These are phyloP conservation scores for Fusarium sp. DNA, from an alignment of 2,329 filamentous ascomycete species.

Conservation along the genomic window DNA sequence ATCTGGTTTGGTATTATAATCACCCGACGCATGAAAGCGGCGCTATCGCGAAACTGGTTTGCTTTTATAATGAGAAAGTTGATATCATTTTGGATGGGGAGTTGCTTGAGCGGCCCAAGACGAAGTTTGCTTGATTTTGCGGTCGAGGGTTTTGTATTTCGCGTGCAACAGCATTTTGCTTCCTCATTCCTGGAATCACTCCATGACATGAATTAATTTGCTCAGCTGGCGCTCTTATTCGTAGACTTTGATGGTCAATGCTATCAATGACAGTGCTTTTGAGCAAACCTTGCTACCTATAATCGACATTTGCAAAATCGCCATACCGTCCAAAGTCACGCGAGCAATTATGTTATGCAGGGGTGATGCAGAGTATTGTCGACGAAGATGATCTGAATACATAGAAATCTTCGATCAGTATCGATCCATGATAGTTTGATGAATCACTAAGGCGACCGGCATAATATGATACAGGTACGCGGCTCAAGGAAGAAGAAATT, in stretches of 20 bases:
- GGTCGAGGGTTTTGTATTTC: not conserved
- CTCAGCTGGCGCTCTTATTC: no score
- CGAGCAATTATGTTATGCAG: not conserved
- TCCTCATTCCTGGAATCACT: not conserved
- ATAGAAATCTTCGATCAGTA: not conserved
- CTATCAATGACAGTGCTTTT: no score
- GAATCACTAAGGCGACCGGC: constrained; percentile 11
- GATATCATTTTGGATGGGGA: constrained; percentile 69
- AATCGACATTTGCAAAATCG: no score
- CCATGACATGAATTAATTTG: not conserved
- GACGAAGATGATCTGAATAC: not conserved
- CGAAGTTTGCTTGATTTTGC: constrained; percentile 35
- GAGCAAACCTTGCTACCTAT: accelerated
- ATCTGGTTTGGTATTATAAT: constrained; percentile 72
- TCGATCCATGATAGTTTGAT: not conserved
- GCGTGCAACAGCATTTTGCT: not conserved
- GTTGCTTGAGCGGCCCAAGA: constrained; percentile 47
- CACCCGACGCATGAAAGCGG: constrained; percentile 67
- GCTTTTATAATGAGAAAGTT: constrained; percentile 77
- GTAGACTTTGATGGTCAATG: not conserved
- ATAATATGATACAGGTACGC: constrained; percentile 4
- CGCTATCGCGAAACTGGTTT: constrained; percentile 65
- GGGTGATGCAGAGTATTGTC: not conserved
- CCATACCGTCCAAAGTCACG: not conserved
- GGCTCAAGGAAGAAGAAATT: constrained; percentile 1